Base-by-base conservation (phyloP, 176 grass and related monocot species). In the Echinochloa phyllopogon region DNA sequence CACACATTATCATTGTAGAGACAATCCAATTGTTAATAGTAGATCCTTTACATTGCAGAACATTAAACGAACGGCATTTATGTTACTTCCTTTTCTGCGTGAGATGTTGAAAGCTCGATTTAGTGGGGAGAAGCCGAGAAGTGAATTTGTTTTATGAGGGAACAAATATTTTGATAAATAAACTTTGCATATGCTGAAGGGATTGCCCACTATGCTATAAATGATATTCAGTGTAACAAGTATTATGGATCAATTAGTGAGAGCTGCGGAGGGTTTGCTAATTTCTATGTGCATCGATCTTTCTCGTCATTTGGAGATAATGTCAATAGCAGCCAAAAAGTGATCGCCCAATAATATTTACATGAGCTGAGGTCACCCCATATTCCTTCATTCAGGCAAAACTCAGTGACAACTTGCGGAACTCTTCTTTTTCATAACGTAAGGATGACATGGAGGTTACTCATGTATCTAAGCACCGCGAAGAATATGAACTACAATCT, bases 391-490 rank as follows among this genome's bases (percentile, higher is more conserved):
- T 72, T 43, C 29, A n/a, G 17, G 77, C 52, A 20, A 74, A 73
- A 65, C 13, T 51, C 10, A 45, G 45, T 1, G 12, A 61, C 6
- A 69, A 45, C 65, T 77, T 56, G 64, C 38, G 55, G 53, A 87
- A 52, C 40, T 65, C 27, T 66, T 33, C 40, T 78, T 87, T 33
- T 41, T 33, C 29, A n/a, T n/a, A 33, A 83, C 59, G 78, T 20
- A 41, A 56, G 56, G 75, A 57, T 24, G 74, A 44, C 41, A 68
- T 67, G 23, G 29, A 74, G 13, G 17, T n/a, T 78, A 16, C 3
- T 68, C 40, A 4, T 85, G 69, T 33, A 85, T 76, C 79, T 80
- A 57, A 72, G 36, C 52, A 83, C 36, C 41, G 20, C 23, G 24
- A 39, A 51, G 33, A 50, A 63, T 43, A 79, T 17, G 10, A 21